Evolutionary conservation across 2,329 filamentous ascomycete genomes (phyloP), one percentile per base, ranked within the genome.

Genomic region (Ceratocystis lukuohia): DNA sequence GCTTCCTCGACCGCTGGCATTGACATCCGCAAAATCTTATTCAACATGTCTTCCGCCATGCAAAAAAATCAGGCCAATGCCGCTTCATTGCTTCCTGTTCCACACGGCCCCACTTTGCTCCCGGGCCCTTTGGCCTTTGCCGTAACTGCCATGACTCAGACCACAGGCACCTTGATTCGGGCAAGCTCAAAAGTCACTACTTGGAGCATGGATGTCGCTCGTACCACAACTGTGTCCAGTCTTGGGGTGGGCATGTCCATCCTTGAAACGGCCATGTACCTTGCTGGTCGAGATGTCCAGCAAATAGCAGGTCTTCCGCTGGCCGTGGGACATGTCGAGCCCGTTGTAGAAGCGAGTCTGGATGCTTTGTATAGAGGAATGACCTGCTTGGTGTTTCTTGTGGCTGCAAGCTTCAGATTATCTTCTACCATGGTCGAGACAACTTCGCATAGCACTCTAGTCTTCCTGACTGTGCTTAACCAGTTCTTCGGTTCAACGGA

Each of bases 401-500:
- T 84, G 1, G 80, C 81, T 1, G 80, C 84, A 1, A 79, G 84
- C 61, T 86, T 87, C 70, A 77, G 84, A 59, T 71, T 86, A 8
- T 84, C 83, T 1, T 78, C 79, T 8, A 80, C 82, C 1, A 80
- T 82, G 3, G 73, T 85, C 17, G 80, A 79, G 20, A 77, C 80
- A 15, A 79, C 78, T 4, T 84, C 82, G 6, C 80, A 84, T 63
- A 73, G 83, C 5, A 83, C 83, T 0, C 82, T 85, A 68, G 74
- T 85, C 41, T 74, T 85, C 0, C 75, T 88, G 7, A 80, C 80
- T 2, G 80, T 82, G 0, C 75, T 88, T 25, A 85, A 88, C 71
- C 82, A 84, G 69, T 80, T 87, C 48, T 82, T 88, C 33, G 85
- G 85, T 15, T 85, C 83, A 1, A 88, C 85, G n/a, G 85, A 88